Base-by-base conservation (phyloP, 148 eudicot genomes). In the Agrostemma githago region DNA sequence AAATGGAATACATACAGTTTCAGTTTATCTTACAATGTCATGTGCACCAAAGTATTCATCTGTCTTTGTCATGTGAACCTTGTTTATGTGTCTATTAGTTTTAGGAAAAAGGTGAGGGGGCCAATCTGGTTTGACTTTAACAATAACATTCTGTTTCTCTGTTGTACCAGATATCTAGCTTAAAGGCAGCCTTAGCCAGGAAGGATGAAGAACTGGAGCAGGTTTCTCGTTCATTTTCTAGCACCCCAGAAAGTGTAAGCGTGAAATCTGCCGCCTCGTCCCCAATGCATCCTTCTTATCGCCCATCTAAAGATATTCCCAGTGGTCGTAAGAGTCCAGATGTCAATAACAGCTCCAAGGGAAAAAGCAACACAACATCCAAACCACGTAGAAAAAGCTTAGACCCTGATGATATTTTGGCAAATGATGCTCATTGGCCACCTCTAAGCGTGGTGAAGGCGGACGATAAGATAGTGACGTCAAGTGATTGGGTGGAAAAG, bases 151-250 rank as follows among this genome's bases (percentile, higher is more conserved):
- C 26, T 46, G 12, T 26, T 12, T 62, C 37, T 78, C 60, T n/a
- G 38, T 72, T 46, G 53, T 63, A 51, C 34, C 79, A 93, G 98
- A 88, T 89, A 77, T 82, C 89, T 21, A 85, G 42, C 78, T 85
- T 92, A 41, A 92, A 86, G 82, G 88, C 89, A 69, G 90, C 97
- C 65, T 84, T 95, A 75, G 92, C 92, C 8, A 90, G 78, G 73
- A 95, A 88, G 82, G 97, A 92, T 39, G 92, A 83, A 79, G 93
- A 86, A 60, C 41, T 79, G 48, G 88, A 76, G 37, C 69, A 48
- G 41, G 64, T 71, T 62, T 82, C 80, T 26, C 79, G 72, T 38
- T 79, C 86, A 16, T 19, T 57, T 40, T 61, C 70, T 4, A 78
- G 78, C 82, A 92, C 87, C 82, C 88, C 89, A 40, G 91, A 87